Base-by-base conservation (phyloP, 1,284 basidiomycete species). In the Apiotrichum mycotoxinovorans region DNA sequence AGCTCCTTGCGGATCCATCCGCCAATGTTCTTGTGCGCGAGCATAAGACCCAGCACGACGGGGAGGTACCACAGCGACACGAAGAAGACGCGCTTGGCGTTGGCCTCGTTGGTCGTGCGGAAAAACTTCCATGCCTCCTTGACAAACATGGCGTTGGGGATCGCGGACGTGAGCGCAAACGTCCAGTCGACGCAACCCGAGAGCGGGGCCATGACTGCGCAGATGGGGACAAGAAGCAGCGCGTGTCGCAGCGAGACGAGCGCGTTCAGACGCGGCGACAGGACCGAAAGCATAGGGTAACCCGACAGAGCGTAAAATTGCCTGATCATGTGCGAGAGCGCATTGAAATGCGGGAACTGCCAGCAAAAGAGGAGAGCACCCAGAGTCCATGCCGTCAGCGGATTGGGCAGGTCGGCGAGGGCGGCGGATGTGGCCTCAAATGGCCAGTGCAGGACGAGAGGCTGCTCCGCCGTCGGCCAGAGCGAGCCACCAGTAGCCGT, bases 261-360 rank as follows among this genome's bases (percentile, higher is more conserved):
- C 0, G 91, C 84, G 72, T 98, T 98, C 66, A 90, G 85, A 14
- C 78, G 70, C 1, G 95, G 91, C 43, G 86, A 82, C 45, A 90
- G 79, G 54, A 93, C 88, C 25, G 87, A 85, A 37, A 98, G 85
- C 96, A 98, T 99, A 41, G 84, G 83, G 73, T 96, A 99, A 18
- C 94, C 95, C 7, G 89, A 91, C 68, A 91, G 85, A 0, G 95
- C 91, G 77, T 99, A 99, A 34, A 89, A 88, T 18, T 84, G 85
- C 26, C 93, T 84, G 15, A 96, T 84, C 49, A 93, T 81, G 76
- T 97, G 85, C 3, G 93, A 86, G n/a, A 98, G 82, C 1, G 91
- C 80, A 78, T 96, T 98, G 80, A 99, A 98, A 76, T 98, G 96
- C 20, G 96, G 95, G 76, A 98, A 98, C 73, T 99, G 96, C 96